These are phyloP conservation scores for Clonostachys solani DNA, from an alignment of 2,329 filamentous ascomycete genomes.

Conservation along the genomic window DNA sequence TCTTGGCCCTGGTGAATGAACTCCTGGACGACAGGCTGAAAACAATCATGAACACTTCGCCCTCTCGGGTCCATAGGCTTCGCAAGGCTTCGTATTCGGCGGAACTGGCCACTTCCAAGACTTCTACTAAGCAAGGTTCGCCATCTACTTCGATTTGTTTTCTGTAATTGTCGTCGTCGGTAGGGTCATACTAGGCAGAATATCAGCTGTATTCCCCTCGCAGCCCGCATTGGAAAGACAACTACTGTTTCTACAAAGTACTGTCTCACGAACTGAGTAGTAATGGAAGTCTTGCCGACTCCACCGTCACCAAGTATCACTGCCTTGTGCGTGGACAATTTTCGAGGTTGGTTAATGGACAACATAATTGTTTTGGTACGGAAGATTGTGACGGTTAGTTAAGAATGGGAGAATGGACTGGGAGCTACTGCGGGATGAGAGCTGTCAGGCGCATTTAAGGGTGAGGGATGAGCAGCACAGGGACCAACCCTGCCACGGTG, in stretches of 20 bases:
- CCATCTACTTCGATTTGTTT: constrained; percentile 90
- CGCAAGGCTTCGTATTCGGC: constrained; percentile 95
- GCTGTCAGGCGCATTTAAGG: too few species aligned
- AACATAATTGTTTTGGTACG: too few species aligned
- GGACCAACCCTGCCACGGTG: too few species aligned
- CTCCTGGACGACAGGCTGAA: constrained; percentile 97
- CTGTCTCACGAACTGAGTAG: constrained; percentile 93
- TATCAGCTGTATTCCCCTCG: neutral
- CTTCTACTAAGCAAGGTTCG: constrained; percentile 94
- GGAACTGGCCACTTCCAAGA: constrained; percentile 92
- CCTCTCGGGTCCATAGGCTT: constrained; percentile 97
- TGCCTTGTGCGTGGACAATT: too few species aligned
- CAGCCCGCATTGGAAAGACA: neutral
- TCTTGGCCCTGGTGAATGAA: constrained; percentile 89
- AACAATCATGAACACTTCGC: constrained; percentile 93
- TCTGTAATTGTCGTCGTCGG: constrained; percentile 82
- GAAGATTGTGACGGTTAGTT: too few species aligned
- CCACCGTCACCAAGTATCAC: constrained; percentile 92
- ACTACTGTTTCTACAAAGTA: constrained; percentile 90
- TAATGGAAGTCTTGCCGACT: constrained; percentile 89
- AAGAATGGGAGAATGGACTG: too few species aligned
- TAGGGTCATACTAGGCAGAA: constrained; percentile 69
- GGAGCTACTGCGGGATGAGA: too few species aligned
- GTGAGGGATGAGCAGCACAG: too few species aligned
- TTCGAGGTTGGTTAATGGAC: too few species aligned